Base-by-base conservation (phyloP, 192 early-diverging fungal genomes). In the Coemansia furcata region DNA sequence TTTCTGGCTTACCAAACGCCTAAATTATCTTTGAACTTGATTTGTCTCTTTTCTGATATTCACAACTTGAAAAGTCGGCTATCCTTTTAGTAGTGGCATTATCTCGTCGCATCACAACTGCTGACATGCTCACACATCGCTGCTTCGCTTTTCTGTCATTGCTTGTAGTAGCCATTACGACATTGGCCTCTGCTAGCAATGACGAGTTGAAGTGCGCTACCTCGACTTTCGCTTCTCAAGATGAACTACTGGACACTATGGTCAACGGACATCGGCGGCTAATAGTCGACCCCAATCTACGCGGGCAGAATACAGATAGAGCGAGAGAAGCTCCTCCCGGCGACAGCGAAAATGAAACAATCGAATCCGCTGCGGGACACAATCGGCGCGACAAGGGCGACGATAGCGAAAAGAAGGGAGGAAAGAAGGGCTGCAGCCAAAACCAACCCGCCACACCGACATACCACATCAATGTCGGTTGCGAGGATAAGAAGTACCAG, bases 401-500 rank as follows among this genome's bases (percentile, higher is more conserved):
- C 52, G 36, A 50, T 17, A 63, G 37, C 3, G 30, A 54, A 29
- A 68, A 71, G 62, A 65, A 65, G 21, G 58, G 44, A 30, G 40
- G 17, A 19, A 44, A 58, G n/a, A 33, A 66, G 32, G 49, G 43
- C 66, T 68, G 67, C 50, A 43, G 59, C 71, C 42, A 66, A 32
- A 44, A 65, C 26, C 47, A 69, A 55, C 67, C 60, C 10, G 57
- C 35, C 33, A 68, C 68, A 5, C 77, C 77, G 1, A 80, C 77
- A n/a, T 80, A 80, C 58, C 77, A 80, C 36, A 67, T 79, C 32
- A 67, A 62, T 29, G 29, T 79, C 10, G 43, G 66, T 55, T 17
- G 42, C 40, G 55, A 74, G 35, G 72, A 79, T 23, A 35, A 62
- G 32, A 67, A 62, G 38, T 79, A 57, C 65, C 69, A 78, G 64